Evolutionary conservation across 2,329 filamentous ascomycete species (phyloP), one percentile per base, ranked within the genome.

Genomic region (Albifimbria verrucaria): DNA sequence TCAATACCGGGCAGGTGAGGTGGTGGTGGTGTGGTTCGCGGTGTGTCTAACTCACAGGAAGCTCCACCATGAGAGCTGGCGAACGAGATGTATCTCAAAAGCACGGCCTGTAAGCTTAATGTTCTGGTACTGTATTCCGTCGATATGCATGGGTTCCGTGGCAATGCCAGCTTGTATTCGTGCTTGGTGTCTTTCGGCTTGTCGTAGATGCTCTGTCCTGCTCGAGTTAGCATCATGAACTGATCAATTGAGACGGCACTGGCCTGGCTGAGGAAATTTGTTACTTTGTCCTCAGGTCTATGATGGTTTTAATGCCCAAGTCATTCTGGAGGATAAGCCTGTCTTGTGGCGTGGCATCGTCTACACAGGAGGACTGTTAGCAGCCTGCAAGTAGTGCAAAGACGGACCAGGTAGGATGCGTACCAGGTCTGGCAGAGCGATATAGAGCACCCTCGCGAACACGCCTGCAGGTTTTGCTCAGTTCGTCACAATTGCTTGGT

Each of bases 281-380:
- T 55, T 77, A 90, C 84, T 87, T 84, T 56, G 90, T 90, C 52
- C 92, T 82, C 11, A 96, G 75, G 72, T 96, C 92, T 55, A 96
- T 80, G 41, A 96, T 81, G 2, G 85, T 90, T 59, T 78, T 82
- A 57, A 96, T 81, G 21, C 81, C 77, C 59, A 87, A 79, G 26
- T 83, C 77, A 7, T 84, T 70, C 10, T 74, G 69, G 11, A 96
- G 77, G 26, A 75, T 72, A 28, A 75, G 66, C 52, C 82, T 81
- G 69, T 96, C 92, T 32, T 75, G 66, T 20, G 77, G 63, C 0
- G 88, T 87, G 32, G 90, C 89, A 67, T 90, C 85, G 64, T 96
- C 90, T 79, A 54, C 32, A 15, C 32, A 39, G 4, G 15, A 18
- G n/a, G 21, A 10, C n/a, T 21, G 48, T 64, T 22, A 65, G 57